Evolutionary conservation across 2,329 filamentous ascomycete genomes (phyloP).

Genomic region (Domatiomyces catenatus): DNA sequence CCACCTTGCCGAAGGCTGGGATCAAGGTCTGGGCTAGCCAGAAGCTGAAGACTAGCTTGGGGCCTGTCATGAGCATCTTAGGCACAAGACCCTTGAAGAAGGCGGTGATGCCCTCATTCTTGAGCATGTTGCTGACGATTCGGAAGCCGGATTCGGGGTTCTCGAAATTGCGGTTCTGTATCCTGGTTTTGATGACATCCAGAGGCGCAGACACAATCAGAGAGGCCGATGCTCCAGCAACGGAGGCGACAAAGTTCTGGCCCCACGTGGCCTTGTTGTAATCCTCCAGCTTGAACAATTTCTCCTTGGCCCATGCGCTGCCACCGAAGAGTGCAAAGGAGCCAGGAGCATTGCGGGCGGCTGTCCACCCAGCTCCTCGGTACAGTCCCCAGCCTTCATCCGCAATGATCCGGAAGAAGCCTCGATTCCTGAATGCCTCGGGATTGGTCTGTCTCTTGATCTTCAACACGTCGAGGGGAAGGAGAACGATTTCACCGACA

Average conservation of each 20-base stretch:
- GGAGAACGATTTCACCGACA: slow-evolving; percentile 89
- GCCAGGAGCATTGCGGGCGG: slow-evolving; percentile 87
- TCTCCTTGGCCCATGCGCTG: slow-evolving; percentile 94
- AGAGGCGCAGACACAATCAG: slow-evolving; percentile 88
- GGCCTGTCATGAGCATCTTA: slow-evolving; percentile 97
- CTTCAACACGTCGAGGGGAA: slow-evolving; percentile 93
- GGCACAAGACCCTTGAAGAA: slow-evolving; percentile 98
- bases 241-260: slow-evolving; percentile 95
- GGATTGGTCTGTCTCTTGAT: slow-evolving; percentile 99
- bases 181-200: slow-evolving; percentile 95
- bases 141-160: slow-evolving; percentile 88
- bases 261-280: slow-evolving; percentile 92
- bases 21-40: slow-evolving; percentile 98
- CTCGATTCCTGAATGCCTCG: slow-evolving; percentile 88
- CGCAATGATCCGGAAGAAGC: slow-evolving; percentile 71
- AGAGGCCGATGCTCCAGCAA: slow-evolving; percentile 88
- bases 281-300: slow-evolving; percentile 73
- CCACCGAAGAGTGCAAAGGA: slow-evolving; percentile 97
- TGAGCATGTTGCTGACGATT: slow-evolving; percentile 84
- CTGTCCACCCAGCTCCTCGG: slow-evolving; percentile 94
- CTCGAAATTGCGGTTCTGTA: slow-evolving; percentile 97
- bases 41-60: slow-evolving; percentile 98
- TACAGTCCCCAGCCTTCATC: slow-evolving; percentile 95
- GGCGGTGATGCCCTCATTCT: slow-evolving; percentile 65
- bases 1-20: slow-evolving; percentile 65